phyloP scores from a whole-genome alignment of 805 yeast genomes.

The Starmerella bacillaris region DNA sequence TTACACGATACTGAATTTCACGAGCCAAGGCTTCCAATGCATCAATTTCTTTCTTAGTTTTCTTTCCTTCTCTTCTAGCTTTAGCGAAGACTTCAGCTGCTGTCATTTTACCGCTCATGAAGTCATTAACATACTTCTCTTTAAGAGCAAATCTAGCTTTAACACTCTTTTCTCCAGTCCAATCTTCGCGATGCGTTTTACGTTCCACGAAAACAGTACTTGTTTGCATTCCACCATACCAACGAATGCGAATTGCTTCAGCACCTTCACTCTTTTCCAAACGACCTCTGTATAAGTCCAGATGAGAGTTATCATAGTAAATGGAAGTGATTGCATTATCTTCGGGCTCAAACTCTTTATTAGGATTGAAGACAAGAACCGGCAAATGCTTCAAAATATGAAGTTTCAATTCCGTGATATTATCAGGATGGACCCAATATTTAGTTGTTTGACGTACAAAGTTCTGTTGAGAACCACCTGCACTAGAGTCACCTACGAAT shows the following conservation, averaged over 20 bases:
- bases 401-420: slow-evolving; percentile 87
- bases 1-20: slow-evolving; percentile 79
- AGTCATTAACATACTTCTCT: slow-evolving; percentile 76
- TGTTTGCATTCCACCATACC: slow-evolving; percentile 96
- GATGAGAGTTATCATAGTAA: slow-evolving; percentile 74
- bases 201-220: slow-evolving; percentile 91
- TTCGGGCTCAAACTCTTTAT: slow-evolving; percentile 85
- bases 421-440: slow-evolving; percentile 98
- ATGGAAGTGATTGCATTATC: slow-evolving; percentile 95
- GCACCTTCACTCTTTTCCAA: slow-evolving; percentile 96
- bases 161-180: slow-evolving; percentile 99
- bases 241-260: slow-evolving; percentile 90
- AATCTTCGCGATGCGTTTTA: slow-evolving; percentile 96
- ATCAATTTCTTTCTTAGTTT: slow-evolving; percentile 71
- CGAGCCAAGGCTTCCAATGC: slow-evolving; percentile 78
- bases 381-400: slow-evolving; percentile 88
- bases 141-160: slow-evolving; percentile 89
- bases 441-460: slow-evolving; percentile 97
- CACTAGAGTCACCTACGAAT: slow-evolving; percentile 80
- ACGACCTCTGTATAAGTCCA: slow-evolving; percentile 88
- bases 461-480: slow-evolving; percentile 97
- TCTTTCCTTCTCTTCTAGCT: slow-evolving; percentile 82
- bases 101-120: slow-evolving; percentile 66
- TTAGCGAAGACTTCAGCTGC: slow-evolving; percentile 82
- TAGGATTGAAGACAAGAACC: slow-evolving; percentile 87